Evolutionary conservation across 2,329 filamentous ascomycete genomes (phyloP).

Genomic region (Alternaria sp.): DNA sequence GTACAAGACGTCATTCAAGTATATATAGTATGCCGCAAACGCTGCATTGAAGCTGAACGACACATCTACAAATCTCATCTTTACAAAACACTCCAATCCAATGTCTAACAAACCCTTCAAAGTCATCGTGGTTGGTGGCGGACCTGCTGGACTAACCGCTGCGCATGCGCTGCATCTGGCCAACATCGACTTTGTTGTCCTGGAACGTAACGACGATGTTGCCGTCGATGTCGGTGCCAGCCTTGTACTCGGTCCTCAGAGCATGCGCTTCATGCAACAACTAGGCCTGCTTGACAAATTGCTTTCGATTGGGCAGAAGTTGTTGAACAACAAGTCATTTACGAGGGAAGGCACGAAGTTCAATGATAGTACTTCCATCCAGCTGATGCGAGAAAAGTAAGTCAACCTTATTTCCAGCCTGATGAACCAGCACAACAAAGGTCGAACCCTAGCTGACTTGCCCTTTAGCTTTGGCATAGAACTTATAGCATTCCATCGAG

Average conservation of each 20-base stretch:
- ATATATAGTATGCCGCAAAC: background rate
- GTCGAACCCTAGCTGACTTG: background rate
- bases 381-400: background rate
- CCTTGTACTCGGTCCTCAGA: background rate
- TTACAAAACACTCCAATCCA: background rate
- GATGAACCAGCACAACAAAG: background rate
- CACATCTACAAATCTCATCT: background rate
- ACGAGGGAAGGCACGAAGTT: slow-evolving; percentile 1
- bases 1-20: background rate
- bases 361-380: background rate
- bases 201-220: slow-evolving; percentile 1
- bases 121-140: slow-evolving; percentile 3
- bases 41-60: background rate
- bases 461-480: slow-evolving; percentile 1
- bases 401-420: background rate
- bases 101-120: background rate
- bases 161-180: background rate
- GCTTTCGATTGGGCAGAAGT: background rate
- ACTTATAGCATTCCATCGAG: background rate
- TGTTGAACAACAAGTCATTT: background rate
- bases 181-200: slow-evolving; percentile 1
- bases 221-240: slow-evolving; percentile 1
- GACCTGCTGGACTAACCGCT: background rate
- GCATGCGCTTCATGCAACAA: slow-evolving; percentile 4
- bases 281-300: background rate